A percentile compares a stretch with the other conserved stretches of the same genome.
These are phyloP conservation scores for Solanum megistacrolobum DNA, from an alignment of 257 asterid genomes.

Conservation along the genomic window DNA sequence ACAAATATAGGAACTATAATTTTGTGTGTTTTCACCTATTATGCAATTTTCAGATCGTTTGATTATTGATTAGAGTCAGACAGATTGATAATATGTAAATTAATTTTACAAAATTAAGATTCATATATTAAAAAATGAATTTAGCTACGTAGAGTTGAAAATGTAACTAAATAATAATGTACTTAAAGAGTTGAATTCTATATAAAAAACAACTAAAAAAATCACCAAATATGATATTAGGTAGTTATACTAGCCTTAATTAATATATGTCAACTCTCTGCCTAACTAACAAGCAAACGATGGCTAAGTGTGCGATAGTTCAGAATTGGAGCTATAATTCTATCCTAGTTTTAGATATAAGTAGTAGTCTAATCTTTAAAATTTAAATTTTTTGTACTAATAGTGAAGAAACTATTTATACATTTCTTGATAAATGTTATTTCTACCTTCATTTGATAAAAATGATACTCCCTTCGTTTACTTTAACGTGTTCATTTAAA, in stretches of 20 bases:
- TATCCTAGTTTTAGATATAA: background rate
- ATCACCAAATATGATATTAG: background rate
- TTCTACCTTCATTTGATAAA: background rate
- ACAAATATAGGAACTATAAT: background rate
- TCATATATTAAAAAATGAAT: background rate
- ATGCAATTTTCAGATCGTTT: background rate
- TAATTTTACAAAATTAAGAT: background rate
- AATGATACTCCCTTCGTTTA: background rate
- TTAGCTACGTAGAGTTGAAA: background rate
- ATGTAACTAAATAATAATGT: background rate
- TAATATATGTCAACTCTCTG: background rate
- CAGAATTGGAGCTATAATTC: background rate
- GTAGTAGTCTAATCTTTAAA: background rate
- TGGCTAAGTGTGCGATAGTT: background rate
- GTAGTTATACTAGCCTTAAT: background rate
- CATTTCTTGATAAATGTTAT: background rate
- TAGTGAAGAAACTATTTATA: background rate
- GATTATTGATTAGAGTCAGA: background rate
- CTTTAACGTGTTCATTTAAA: too few relatives aligned
- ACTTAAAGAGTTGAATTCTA: background rate
- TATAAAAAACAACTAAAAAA: background rate
- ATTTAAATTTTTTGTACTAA: background rate
- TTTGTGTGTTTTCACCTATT: background rate
- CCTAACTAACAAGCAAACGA: background rate
- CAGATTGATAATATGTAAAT: background rate